Percentiles rank a stretch among this genome's conserved stretches.
These are phyloP conservation scores for Vitis rotundifolia DNA, from an alignment of 164 flowering plant species.

Conservation along the genomic window DNA sequence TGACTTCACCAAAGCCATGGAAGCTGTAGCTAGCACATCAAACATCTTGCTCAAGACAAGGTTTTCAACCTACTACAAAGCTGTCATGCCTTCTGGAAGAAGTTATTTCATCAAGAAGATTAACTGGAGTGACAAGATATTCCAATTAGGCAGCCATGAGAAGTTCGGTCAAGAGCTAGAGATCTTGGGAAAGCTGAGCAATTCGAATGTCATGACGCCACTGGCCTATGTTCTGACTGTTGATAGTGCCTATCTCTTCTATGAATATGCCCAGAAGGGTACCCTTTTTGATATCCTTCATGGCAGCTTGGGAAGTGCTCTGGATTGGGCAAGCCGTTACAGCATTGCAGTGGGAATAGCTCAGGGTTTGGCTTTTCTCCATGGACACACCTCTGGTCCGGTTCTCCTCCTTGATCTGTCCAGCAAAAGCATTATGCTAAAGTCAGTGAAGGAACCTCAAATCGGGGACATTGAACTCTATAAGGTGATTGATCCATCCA, in stretches of 20 bases:
- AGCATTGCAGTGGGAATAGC: constrained; percentile 75
- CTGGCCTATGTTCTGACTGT: constrained; percentile 65
- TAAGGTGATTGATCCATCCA: constrained; percentile 76
- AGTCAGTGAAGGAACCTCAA: constrained; percentile 65
- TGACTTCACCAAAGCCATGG: constrained; percentile 58
- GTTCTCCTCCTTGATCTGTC: constrained; percentile 72
- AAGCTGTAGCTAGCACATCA: constrained; percentile 38
- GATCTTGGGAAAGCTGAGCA: constrained; percentile 55
- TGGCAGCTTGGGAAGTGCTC: constrained; percentile 22
- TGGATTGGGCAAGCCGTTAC: constrained; percentile 77
- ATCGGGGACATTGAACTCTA: constrained; percentile 74
- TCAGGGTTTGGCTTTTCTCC: constrained; percentile 73
- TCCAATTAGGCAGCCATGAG: constrained; percentile 58
- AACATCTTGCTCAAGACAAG: constrained; percentile 56
- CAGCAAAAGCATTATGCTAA: constrained; percentile 55
- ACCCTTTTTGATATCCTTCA: constrained; percentile 68
- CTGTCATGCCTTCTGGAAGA: constrained; percentile 63
- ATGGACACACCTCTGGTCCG: constrained; percentile 55
- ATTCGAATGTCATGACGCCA: constrained; percentile 70
- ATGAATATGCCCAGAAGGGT: constrained; percentile 56
- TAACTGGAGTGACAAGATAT: constrained; percentile 69
- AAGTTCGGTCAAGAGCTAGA: constrained; percentile 57
- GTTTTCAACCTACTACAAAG: constrained; percentile 69
- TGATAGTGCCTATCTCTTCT: constrained; percentile 65
- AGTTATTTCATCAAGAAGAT: constrained; percentile 73